Base-by-base conservation (phyloP, 768 basidiomycete species). In the Phanerodontia chrysosporium region DNA sequence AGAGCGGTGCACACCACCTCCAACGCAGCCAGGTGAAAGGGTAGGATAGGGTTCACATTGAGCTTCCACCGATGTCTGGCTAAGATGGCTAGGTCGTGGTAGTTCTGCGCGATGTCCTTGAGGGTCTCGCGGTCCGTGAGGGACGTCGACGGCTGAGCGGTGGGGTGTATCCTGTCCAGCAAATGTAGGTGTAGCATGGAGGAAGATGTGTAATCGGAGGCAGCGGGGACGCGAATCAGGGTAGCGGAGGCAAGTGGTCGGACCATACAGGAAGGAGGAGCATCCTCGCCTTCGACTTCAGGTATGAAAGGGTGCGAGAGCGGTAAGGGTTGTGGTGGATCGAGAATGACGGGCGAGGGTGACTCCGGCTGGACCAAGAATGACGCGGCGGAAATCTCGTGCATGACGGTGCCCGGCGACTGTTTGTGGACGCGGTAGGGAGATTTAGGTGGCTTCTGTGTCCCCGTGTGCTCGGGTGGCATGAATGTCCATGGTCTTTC, bases 1-100 rank as follows among this genome's bases (percentile, higher is more conserved):
- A 79, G 67, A 3, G 75, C 74, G 29, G 68, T 66, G 18, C 72
- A 70, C 83, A 90, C 88, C 21, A 77, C 76, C 58, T 89, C 84
- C 25, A 90, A 76, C 16, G 89, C 88, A 29, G 83, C 85, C 35
- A 92, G 76, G 66, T 93, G 90, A 67, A 87, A 83, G 13, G 90
- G 91, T 53, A 93, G 69, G 39, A 76, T 73, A 10, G 82, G 76
- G 65, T 82, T 78, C 55, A 74, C 77, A 28, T 73, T 76, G 49
- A 83, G 73, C 60, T 75, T 76, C 79, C 79, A 83, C 49, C 80
- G 69, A 72, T 72, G 51, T 69, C 72, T 71, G 2, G 84, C 79
- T 10, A 92, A 80, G 28, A 90, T 78, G 1, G 84, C 76, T 18
- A 94, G 79, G 59, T 88, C 87, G 64, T 89, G 78, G 66, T 80